Conservation (phyloP, 331 rosid species). For the Acacia pycnantha region DNA sequence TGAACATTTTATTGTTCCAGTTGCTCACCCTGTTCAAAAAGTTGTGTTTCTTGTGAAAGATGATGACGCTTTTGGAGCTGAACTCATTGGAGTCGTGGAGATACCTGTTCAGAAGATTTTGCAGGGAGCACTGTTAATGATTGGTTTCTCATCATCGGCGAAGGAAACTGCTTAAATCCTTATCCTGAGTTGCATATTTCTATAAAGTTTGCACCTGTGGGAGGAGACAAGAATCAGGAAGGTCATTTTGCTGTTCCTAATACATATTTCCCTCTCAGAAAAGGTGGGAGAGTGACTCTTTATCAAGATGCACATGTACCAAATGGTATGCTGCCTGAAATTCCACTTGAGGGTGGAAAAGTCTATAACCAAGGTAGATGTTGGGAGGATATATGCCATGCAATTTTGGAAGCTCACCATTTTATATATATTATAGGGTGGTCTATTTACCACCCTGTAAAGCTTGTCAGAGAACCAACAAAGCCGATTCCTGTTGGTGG, state of each 20-base stretch:
- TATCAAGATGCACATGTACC: slow-evolving; percentile 81
- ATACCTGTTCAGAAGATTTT: slow-evolving; percentile 51
- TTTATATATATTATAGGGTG: slow-evolving; percentile 62
- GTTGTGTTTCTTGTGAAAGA: slow-evolving; percentile 68
- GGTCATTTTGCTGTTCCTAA: slow-evolving; percentile 42
- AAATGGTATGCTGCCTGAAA: slow-evolving; percentile 51
- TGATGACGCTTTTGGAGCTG: slow-evolving; percentile 71
- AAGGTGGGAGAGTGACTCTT: slow-evolving; percentile 64
- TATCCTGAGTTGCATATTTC: slow-evolving; percentile 69
- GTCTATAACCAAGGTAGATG: slow-evolving; percentile 44
- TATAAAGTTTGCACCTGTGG: slow-evolving; percentile 42
- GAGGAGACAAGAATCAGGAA: slow-evolving; percentile 10
- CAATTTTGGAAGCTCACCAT: slow-evolving; percentile 78
- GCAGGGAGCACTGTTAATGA: slow-evolving; percentile 43
- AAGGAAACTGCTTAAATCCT: slow-evolving; percentile 53
- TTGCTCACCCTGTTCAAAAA: slow-evolving; percentile 62
- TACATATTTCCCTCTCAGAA: slow-evolving; percentile 72
- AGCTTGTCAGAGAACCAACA: slow-evolving; percentile 73
- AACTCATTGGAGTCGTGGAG: slow-evolving; percentile 70
- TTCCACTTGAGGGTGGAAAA: slow-evolving; percentile 57
- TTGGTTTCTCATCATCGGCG: slow-evolving; percentile 65
- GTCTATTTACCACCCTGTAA: slow-evolving; percentile 60
- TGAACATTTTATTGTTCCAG: slow-evolving; percentile 61
- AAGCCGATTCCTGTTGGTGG: slow-evolving; percentile 66
- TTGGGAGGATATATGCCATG: slow-evolving; percentile 82